Evolutionary conservation across 2,329 filamentous ascomycete genomes (phyloP).

Genomic region (Calonectria hongkongensis): DNA sequence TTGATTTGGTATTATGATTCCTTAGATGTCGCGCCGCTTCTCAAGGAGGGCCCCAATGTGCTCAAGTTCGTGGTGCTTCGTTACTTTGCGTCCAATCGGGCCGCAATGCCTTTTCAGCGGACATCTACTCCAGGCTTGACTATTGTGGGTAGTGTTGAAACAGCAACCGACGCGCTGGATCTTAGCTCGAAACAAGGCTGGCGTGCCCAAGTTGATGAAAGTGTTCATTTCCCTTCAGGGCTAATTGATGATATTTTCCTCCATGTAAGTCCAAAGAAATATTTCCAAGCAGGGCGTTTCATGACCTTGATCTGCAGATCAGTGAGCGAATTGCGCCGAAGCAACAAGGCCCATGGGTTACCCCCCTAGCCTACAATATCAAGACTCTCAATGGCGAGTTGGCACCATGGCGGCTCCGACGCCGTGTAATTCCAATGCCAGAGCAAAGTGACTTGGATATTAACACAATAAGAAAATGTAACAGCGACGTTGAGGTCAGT

Average conservation of each 20-base stretch:
- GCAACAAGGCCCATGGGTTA: neutral
- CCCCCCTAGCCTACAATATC: conserved; percentile 35
- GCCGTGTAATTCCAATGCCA: conserved; percentile 39
- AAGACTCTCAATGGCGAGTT: conserved; percentile 42
- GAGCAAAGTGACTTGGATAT: conserved; percentile 31
- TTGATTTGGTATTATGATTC: conserved; percentile 53
- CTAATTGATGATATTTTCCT: conserved; percentile 40
- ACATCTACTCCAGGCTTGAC: conserved; percentile 39
- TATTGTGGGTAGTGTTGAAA: conserved; percentile 21
- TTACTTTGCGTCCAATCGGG: conserved; percentile 40
- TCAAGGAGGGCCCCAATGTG: conserved; percentile 43
- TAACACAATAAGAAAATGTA: conserved; percentile 9
- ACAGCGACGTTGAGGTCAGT: neutral
- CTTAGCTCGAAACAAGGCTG: conserved; percentile 34
- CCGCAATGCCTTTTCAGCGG: conserved; percentile 43
- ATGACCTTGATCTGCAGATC: conserved; percentile 28
- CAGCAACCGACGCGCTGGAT: neutral
- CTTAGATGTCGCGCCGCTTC: conserved; percentile 48
- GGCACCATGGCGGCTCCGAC: conserved; percentile 41
- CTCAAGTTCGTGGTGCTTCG: conserved; percentile 41
- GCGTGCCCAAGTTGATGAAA: conserved; percentile 35
- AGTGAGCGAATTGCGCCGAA: conserved; percentile 35
- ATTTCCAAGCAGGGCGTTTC: no score
- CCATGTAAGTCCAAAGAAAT: conserved; percentile 25
- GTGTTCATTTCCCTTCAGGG: conserved; percentile 35